Evolutionary conservation across 805 yeast genomes (phyloP).

Genomic region (Pichia ethanolica): DNA sequence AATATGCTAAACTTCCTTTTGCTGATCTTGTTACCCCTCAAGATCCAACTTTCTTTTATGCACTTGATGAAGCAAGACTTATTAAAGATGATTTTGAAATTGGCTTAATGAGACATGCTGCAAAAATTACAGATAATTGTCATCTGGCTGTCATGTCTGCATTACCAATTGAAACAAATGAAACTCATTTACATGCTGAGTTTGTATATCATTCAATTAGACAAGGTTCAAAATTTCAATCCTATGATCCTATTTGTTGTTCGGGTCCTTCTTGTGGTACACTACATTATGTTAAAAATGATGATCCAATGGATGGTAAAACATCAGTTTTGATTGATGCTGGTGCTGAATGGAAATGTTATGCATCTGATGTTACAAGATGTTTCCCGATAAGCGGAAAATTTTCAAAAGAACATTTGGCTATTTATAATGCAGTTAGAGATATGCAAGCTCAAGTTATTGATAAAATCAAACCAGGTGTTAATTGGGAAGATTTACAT

Average conservation of each 20-base stretch:
- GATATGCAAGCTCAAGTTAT: slow-evolving; percentile 77
- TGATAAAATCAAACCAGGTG: slow-evolving; percentile 74
- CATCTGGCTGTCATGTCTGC: slow-evolving; percentile 93
- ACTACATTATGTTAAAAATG: slow-evolving; percentile 81
- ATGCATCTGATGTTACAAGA: slow-evolving; percentile 91
- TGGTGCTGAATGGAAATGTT: slow-evolving; percentile 94
- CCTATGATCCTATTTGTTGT: slow-evolving; percentile 95
- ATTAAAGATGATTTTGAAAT: slow-evolving; percentile 82
- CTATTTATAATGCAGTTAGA: slow-evolving; percentile 68
- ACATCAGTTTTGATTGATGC: slow-evolving; percentile 82
- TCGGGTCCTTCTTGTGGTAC: slow-evolving; percentile 89
- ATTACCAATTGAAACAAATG: slow-evolving; percentile 76
- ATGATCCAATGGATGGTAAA: slow-evolving; percentile 49
- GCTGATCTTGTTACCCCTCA: slow-evolving; percentile 33
- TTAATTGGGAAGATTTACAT: slow-evolving; percentile 79
- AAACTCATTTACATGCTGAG: slow-evolving; percentile 92
- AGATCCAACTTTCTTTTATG: slow-evolving; percentile 49
- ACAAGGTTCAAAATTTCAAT: slow-evolving; percentile 83
- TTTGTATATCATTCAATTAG: slow-evolving; percentile 88
- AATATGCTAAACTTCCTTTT: slow-evolving; percentile 32
- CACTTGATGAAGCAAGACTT: slow-evolving; percentile 80
- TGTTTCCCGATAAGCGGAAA: slow-evolving; percentile 89
- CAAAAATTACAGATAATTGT: slow-evolving; percentile 77
- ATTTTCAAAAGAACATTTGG: slow-evolving; percentile 83
- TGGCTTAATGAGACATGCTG: slow-evolving; percentile 68